Evolutionary conservation across 78 protist species (phyloP), one percentile per base, ranked within the genome.

Genomic region (Speleostelium caveatum): DNA sequence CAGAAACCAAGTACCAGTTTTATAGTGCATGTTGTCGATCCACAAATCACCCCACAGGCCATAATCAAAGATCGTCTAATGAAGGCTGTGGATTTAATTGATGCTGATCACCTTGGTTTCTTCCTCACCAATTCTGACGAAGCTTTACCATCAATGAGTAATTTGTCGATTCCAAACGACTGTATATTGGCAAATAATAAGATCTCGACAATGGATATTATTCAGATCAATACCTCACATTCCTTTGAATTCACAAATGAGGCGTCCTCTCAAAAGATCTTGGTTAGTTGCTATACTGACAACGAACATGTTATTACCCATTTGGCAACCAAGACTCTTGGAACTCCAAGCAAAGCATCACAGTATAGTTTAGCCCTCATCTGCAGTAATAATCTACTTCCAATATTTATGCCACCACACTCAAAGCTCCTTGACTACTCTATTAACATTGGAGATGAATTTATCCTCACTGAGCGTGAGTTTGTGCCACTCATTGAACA

Each of bases 361-460:
- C 59, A 67, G 4, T 83, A 67, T 39, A 5, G 59, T 5, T 26
- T 83, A 2, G 79, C 79, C 12, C 22, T 69, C 10, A 38, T 69
- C 21, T 36, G 78, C 19, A 59, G 59, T 16, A 59, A 49, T 35
- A 83, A 35, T 28, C 32, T 35, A 19, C 32, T 83, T 33, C 80
- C 91, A 26, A 45, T 69, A 33, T 60, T 69, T 39, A 30, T 69
- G 38, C 32, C 42, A 1, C 28, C 61, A 3, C 39, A 45, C 28
- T 36, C 65, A 12, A 68, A 63, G n/a, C 58, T 83, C 33, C 39
- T 14, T 14, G 79, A 83, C 12, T 83, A 69, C 38, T 28, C 72
- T n/a, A 21, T 79, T 21, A 65, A 41, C 26, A 59, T 69, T 60
- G 91, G 91, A 14, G 91, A 83, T 60, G 91, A 83, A n/a, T 53